Evolutionary conservation across 306 rosid genomes (phyloP).

Genomic region (Vigna unguiculata): DNA sequence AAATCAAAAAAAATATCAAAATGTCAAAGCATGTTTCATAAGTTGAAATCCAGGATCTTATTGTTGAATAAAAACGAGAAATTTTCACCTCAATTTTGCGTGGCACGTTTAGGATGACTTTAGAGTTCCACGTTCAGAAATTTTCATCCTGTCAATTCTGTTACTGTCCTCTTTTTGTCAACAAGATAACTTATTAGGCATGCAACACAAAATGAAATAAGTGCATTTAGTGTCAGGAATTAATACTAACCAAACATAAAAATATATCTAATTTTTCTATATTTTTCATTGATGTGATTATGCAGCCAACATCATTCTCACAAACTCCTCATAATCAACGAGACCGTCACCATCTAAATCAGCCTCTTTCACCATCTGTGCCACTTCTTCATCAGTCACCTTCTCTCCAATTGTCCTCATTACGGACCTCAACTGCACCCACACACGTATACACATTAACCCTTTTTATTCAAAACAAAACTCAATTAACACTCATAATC

Average conservation of each 20-base stretch:
- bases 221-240: too few relatives aligned
- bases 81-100: too few relatives aligned
- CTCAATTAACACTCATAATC: background rate
- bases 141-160: too few relatives aligned
- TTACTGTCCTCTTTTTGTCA: too few relatives aligned
- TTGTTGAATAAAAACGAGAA: too few relatives aligned
- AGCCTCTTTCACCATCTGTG: constrained; percentile 72
- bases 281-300: background rate
- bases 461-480: background rate
- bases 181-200: too few relatives aligned
- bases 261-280: background rate
- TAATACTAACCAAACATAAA: background rate
- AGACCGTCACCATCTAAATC: constrained; percentile 83
- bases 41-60: too few relatives aligned
- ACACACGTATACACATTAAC: background rate
- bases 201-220: too few relatives aligned
- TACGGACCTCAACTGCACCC: constrained; percentile 58
- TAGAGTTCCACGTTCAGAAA: too few relatives aligned
- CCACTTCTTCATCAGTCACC: constrained; percentile 65
- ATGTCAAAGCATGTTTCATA: too few relatives aligned
- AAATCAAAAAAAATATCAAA: too few relatives aligned
- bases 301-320: constrained; percentile 65
- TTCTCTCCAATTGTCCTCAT: constrained; percentile 65
- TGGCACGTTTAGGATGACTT: too few relatives aligned
- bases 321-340: constrained; percentile 68